Evolutionary conservation across 805 yeast genomes (phyloP).

Genomic region (Priceomyces castillae): DNA sequence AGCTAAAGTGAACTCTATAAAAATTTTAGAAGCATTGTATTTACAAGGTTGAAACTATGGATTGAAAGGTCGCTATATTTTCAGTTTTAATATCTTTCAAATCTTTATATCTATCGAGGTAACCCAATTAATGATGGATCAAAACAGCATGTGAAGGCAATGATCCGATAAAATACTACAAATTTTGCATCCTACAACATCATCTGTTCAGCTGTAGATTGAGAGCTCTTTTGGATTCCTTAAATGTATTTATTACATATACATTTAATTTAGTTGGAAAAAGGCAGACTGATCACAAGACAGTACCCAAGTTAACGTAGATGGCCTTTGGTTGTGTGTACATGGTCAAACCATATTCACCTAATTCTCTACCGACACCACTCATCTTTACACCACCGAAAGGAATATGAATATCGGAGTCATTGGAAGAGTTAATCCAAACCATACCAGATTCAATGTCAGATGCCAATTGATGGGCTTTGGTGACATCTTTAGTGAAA

Average conservation of each 20-base stretch:
- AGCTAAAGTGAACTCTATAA: too few species aligned
- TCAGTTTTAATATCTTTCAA: too few species aligned
- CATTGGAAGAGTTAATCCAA: slow-evolving; percentile 47
- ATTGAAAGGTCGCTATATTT: too few species aligned
- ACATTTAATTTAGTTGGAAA: neutral
- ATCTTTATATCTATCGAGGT: too few species aligned
- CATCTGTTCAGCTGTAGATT: too few species aligned
- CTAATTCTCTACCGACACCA: slow-evolving; percentile 81
- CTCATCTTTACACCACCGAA: slow-evolving; percentile 80
- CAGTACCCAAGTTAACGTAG: slow-evolving; percentile 62
- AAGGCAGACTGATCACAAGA: slow-evolving; percentile 20
- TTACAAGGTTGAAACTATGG: too few species aligned
- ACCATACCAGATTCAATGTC: slow-evolving; percentile 46
- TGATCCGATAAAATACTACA: too few species aligned
- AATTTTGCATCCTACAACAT: too few species aligned
- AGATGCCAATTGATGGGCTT: slow-evolving; percentile 62
- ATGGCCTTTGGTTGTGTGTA: slow-evolving; percentile 78
- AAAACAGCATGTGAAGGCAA: too few species aligned
- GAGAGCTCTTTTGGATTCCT: too few species aligned
- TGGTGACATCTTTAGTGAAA: slow-evolving; percentile 63
- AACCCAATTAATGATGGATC: too few species aligned
- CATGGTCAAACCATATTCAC: slow-evolving; percentile 65
- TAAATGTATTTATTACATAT: neutral
- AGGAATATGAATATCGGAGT: slow-evolving; percentile 48
- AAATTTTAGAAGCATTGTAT: too few species aligned